Base-by-base conservation (phyloP, 305 asterid species). In the Withania somnifera region DNA sequence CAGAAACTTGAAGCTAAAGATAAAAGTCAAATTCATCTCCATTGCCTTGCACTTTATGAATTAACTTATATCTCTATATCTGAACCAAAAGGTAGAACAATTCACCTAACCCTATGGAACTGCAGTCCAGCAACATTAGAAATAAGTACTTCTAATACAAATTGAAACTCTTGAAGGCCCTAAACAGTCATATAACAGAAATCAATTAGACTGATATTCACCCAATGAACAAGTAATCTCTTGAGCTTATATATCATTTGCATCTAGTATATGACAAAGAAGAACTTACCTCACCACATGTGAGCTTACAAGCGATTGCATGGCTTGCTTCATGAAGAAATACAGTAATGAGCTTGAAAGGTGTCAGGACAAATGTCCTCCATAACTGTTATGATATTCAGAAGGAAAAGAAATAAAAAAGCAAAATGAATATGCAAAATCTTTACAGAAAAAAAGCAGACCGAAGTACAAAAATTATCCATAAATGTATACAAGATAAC, bases 311-410 rank as follows among this genome's bases (percentile, higher is more conserved):
- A 58, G 97, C 97, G 82, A 92, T 91, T 24, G 97, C 98, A 68
- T 95, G 98, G 84, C 98, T 94, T 38, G 97, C 99, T 90, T 95
- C 98, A 68, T 95, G 99, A 89, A 95, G 97, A 90, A 95, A 95
- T 52, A 93, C 98, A 20, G 97, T 94, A 77, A 95, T 88, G 87
- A 95, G 98, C 97, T 95, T 95, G 84, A 95, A 95, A 30, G 98
- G 98, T 54, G 95, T 92, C 67, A 94, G 87, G 58, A 94, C 76
- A 85, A 93, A 91, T 73, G 98, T 95, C 89, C 97, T 92, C 97
- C 97, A 95, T 73, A 95, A 87, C 97, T 95, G 93, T 80, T 68
- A 66, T 75, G 24, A 79, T 3, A 67, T 28, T 50, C 22, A 75
- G 24, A 50, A 73, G 26, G 2, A 47, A 19, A 22, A 60, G 28